Evolutionary conservation across 768 basidiomycete genomes (phyloP).

Genomic region (Erythrobasidium yunnanense): DNA sequence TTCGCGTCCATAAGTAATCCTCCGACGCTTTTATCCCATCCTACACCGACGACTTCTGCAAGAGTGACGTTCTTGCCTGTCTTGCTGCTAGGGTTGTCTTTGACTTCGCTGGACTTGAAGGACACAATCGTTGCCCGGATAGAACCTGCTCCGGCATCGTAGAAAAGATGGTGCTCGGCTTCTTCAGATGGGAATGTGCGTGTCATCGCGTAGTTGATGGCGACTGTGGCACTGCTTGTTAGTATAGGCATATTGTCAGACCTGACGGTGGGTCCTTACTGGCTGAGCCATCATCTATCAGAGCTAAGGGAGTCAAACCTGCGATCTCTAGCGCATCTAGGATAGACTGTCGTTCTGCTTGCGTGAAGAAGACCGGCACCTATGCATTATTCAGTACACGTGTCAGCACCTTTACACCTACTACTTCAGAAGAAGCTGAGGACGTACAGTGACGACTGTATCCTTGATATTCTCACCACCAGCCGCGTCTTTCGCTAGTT

Average conservation of each 20-base stretch:
- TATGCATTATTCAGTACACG: conserved; percentile 16
- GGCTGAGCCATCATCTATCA: conserved; percentile 86
- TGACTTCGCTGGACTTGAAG: conserved; percentile 47
- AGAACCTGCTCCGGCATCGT: conserved; percentile 80
- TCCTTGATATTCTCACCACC: conserved; percentile 69
- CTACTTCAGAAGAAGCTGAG: neutral
- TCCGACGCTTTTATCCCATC: conserved; percentile 62
- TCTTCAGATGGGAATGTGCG: conserved; percentile 56
- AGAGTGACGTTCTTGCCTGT: conserved; percentile 42
- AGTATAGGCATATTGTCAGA: neutral
- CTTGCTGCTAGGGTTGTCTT: conserved; percentile 45
- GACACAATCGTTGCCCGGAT: conserved; percentile 66
- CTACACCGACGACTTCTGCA: conserved; percentile 67
- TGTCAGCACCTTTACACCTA: neutral
- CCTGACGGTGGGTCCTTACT: conserved; percentile 35
- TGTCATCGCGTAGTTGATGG: conserved; percentile 96
- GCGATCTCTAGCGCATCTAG: conserved; percentile 85
- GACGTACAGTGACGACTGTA: conserved; percentile 61
- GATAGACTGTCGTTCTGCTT: conserved; percentile 81
- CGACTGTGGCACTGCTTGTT: conserved; percentile 47
- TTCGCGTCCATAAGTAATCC: conserved; percentile 78
- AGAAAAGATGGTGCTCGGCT: conserved; percentile 78
- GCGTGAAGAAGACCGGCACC: conserved; percentile 76
- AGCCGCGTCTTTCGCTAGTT: conserved; percentile 62
- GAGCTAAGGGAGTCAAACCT: conserved; percentile 66